Conservation (phyloP, 208 protist genomes). For the Trypanosoma congolense region DNA sequence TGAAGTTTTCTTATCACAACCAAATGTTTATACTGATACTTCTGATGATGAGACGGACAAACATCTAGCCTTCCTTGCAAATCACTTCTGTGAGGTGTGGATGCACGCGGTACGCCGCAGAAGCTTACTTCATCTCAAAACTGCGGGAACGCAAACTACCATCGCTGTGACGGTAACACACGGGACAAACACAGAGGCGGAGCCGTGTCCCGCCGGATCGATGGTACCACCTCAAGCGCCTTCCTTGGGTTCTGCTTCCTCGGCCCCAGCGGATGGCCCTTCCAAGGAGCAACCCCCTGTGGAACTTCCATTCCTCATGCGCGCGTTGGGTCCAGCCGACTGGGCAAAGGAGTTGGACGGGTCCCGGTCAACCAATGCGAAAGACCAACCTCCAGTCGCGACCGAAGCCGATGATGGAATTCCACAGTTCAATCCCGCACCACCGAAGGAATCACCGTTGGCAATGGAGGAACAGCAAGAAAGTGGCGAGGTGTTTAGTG, state of each 20-base stretch:
- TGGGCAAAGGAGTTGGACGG: conserved; percentile 23
- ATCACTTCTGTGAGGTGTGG: conserved; percentile 23
- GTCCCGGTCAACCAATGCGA: too few relatives aligned
- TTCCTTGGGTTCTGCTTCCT: background rate
- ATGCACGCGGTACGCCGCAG: conserved; percentile 1
- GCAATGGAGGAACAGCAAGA: background rate
- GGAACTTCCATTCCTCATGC: conserved; percentile 15
- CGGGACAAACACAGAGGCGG: conserved; percentile 18
- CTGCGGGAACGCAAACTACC: conserved; percentile 23
- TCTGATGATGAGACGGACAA: conserved; percentile 11
- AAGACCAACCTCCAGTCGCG: too few relatives aligned
- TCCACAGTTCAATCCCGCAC: too few relatives aligned
- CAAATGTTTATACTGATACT: background rate
- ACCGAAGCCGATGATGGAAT: too few relatives aligned
- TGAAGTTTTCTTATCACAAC: conserved; percentile 12
- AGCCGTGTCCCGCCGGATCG: background rate
- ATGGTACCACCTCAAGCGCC: background rate
- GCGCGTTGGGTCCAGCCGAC: conserved; percentile 20
- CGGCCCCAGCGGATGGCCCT: background rate
- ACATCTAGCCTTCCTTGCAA: conserved; percentile 22
- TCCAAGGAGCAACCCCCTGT: background rate
- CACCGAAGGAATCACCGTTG: too few relatives aligned
- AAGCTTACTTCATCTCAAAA: conserved; percentile 1
- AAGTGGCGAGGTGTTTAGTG: background rate
- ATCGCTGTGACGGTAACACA: conserved; percentile 8